Evolutionary conservation across 1,284 basidiomycete species (phyloP).

Genomic region (Fomitiporia mediterranea): DNA sequence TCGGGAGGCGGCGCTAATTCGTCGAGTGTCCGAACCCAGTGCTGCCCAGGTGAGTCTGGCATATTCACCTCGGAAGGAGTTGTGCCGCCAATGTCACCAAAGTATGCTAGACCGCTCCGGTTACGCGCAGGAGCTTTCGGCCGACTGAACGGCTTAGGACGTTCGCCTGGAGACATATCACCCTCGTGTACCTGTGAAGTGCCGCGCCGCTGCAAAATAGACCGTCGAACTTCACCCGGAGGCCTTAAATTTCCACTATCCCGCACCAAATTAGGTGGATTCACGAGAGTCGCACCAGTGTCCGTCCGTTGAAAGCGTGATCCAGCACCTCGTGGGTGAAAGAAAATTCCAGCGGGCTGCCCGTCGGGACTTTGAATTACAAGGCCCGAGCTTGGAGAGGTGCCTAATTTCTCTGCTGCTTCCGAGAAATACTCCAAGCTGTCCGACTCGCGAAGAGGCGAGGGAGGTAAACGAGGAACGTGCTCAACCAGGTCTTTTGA

Average conservation of each 20-base stretch:
- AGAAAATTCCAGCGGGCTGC: slow-evolving; percentile 90
- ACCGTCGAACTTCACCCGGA: slow-evolving; percentile 10
- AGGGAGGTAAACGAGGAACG: slow-evolving; percentile 51
- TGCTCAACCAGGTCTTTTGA: slow-evolving; percentile 39
- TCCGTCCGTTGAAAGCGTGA: slow-evolving; percentile 27
- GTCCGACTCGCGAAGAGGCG: slow-evolving; percentile 71
- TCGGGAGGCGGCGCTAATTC: not conserved
- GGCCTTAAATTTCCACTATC: slow-evolving; percentile 16
- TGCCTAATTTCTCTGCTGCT: slow-evolving; percentile 63
- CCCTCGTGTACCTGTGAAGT: not conserved
- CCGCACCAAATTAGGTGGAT: slow-evolving; percentile 10
- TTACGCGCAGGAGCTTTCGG: not conserved
- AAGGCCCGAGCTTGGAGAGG: slow-evolving; percentile 80
- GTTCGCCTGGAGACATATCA: slow-evolving; percentile 14
- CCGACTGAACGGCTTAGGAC: slow-evolving; percentile 1
- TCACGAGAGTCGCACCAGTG: not conserved
- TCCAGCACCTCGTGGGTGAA: slow-evolving; percentile 62
- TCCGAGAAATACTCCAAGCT: slow-evolving; percentile 87
- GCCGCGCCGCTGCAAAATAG: not conserved
- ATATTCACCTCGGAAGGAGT: not conserved
- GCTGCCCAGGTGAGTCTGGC: not conserved
- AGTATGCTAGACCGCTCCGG: slow-evolving; percentile 1
- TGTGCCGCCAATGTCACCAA: not conserved
- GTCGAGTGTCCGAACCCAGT: not conserved
- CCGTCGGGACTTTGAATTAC: slow-evolving; percentile 92